Conservation (phyloP, 306 rosid species). For the Abrus precatorius region DNA sequence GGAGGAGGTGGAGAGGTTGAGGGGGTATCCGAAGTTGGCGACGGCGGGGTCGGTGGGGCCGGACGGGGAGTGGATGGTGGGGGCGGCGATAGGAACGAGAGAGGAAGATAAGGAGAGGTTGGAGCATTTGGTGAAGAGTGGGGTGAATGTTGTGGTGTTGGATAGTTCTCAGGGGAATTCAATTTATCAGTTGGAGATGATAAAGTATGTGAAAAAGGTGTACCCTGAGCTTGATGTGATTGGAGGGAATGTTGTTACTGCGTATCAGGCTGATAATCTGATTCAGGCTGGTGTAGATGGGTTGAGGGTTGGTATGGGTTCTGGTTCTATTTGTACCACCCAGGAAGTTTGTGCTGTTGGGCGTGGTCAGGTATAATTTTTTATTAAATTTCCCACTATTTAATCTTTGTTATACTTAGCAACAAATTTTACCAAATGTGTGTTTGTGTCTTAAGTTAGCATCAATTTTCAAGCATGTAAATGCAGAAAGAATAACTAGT, state of each 20-base stretch:
- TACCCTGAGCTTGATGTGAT: conserved; percentile 81
- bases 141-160: conserved; percentile 79
- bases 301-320: conserved; percentile 94
- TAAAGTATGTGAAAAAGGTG: conserved; percentile 69
- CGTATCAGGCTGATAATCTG: conserved; percentile 86
- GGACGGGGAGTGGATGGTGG: conserved; percentile 80
- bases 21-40: conserved; percentile 72
- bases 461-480: too few relatives aligned
- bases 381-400: neutral
- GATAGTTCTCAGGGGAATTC: conserved; percentile 99
- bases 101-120: conserved; percentile 81
- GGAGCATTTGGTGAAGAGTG: conserved; percentile 80
- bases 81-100: conserved; percentile 92
- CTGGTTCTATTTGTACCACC: conserved; percentile 96
- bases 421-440: too few relatives aligned
- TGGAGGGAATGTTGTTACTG: conserved; percentile 96
- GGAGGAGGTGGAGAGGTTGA: conserved; percentile 78
- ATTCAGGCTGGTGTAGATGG: conserved; percentile 94
- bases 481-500: too few relatives aligned
- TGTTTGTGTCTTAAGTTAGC: too few relatives aligned
- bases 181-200: conserved; percentile 85
- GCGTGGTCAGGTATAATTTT: conserved; percentile 81
- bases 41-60: conserved; percentile 72
- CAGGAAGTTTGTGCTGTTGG: conserved; percentile 98
- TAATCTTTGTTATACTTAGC: neutral